These are phyloP conservation scores for Penicillium robsamsonii DNA, from an alignment of 495 filamentous ascomycete species.

Conservation along the genomic window DNA sequence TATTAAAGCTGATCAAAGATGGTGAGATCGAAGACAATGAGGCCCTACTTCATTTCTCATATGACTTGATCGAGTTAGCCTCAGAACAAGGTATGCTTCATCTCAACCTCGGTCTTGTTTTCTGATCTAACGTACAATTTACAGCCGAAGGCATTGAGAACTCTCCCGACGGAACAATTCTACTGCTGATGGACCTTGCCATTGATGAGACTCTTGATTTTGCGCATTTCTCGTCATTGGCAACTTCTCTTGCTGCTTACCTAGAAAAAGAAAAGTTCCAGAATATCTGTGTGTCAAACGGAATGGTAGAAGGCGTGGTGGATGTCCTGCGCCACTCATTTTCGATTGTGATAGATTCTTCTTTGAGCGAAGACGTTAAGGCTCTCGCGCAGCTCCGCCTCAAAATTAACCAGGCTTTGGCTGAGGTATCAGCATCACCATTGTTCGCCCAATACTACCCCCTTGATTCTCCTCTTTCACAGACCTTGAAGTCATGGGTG, in stretches of 20 bases:
- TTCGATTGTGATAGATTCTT: slow-evolving; percentile 25
- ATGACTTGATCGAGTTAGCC: slow-evolving; percentile 41
- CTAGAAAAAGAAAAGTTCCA: slow-evolving; percentile 45
- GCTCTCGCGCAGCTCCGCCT: slow-evolving; percentile 53
- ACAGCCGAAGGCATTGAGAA: slow-evolving; percentile 37
- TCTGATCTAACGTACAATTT: slow-evolving; percentile 8
- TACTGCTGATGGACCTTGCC: slow-evolving; percentile 37
- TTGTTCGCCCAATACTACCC: slow-evolving; percentile 53
- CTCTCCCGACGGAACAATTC: slow-evolving; percentile 42
- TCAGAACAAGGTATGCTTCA: slow-evolving; percentile 40
- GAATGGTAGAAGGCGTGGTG: slow-evolving; percentile 32
- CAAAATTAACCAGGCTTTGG: slow-evolving; percentile 56
- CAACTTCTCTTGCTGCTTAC: slow-evolving; percentile 33
- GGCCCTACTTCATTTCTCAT: slow-evolving; percentile 38
- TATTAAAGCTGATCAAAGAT: slow-evolving; percentile 39
- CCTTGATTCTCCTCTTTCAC: slow-evolving; percentile 46
- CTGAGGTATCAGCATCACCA: slow-evolving; percentile 61
- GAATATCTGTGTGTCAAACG: slow-evolving; percentile 35
- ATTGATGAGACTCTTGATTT: slow-evolving; percentile 23
- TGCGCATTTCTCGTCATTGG: slow-evolving; percentile 35
- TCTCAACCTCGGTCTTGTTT: background rate
- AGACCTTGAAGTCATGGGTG: slow-evolving; percentile 57
- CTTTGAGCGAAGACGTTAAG: slow-evolving; percentile 47
- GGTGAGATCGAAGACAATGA: slow-evolving; percentile 30
- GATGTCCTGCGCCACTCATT: slow-evolving; percentile 35